phyloP scores from a whole-genome alignment of 805 yeast genomes.

The Saccharomycopsis microspora region DNA sequence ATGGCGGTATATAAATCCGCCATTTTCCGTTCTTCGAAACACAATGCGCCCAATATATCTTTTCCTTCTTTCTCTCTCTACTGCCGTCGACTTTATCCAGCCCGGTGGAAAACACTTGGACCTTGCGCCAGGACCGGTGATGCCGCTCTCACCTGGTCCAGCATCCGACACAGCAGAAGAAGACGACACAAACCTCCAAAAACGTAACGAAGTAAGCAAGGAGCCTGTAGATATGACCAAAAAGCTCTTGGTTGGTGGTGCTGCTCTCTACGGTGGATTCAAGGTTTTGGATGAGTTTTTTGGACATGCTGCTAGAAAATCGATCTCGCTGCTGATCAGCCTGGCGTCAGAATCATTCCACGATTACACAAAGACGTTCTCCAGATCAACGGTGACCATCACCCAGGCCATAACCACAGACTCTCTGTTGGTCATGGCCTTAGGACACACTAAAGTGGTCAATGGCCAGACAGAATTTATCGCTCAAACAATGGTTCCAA shows the following conservation, averaged over 20 bases:
- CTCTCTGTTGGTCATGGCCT: background rate
- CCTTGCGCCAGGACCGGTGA: too few relatives aligned
- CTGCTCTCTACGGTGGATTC: constrained; percentile 1
- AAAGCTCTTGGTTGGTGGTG: background rate
- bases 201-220: background rate
- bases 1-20: too few relatives aligned
- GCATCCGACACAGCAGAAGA: too few relatives aligned
- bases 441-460: background rate
- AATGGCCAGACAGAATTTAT: background rate
- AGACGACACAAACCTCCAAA: too few relatives aligned
- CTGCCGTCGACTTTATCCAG: too few relatives aligned
- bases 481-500: background rate
- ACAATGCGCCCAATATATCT: too few relatives aligned
- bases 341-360: background rate
- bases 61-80: too few relatives aligned
- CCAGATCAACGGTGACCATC: constrained; percentile 6
- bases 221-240: background rate
- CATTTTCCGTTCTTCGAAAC: too few relatives aligned
- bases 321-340: background rate
- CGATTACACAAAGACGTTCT: background rate
- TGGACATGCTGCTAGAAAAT: background rate
- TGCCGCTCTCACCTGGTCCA: too few relatives aligned
- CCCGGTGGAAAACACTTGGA: too few relatives aligned
- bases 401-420: background rate
- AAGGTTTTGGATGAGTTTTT: background rate